Percentiles rank a stretch among this genome's conserved stretches.
phyloP scores from a whole-genome alignment of 345 rosid genomes.

The Garcia nutans region DNA sequence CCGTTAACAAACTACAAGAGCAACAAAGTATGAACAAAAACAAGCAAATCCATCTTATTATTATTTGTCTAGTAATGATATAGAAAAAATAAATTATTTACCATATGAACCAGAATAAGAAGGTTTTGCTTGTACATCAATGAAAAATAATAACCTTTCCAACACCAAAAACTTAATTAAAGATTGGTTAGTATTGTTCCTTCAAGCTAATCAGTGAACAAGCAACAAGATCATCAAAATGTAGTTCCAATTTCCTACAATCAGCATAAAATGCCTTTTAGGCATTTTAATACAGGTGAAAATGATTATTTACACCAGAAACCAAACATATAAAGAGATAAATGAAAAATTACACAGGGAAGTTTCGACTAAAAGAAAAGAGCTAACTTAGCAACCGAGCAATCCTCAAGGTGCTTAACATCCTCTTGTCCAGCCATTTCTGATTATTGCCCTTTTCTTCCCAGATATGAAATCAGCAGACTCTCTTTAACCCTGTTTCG shows the following conservation, averaged over 20 bases:
- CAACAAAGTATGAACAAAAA: neutral
- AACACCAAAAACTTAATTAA: neutral
- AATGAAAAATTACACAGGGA: neutral
- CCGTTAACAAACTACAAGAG: neutral
- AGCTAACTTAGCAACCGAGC: constrained; percentile 29
- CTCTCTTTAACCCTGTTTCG: neutral
- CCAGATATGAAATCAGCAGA: neutral
- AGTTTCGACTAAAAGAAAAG: neutral
- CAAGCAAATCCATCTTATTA: neutral
- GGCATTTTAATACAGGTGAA: neutral
- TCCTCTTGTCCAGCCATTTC: constrained; percentile 22
- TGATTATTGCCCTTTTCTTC: neutral
- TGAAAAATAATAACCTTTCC: neutral
- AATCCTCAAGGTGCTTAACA: constrained; percentile 29
- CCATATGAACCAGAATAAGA: neutral
- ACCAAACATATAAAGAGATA: neutral
- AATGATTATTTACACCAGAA: neutral
- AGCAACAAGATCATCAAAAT: neutral
- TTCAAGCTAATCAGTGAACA: too few relatives aligned
- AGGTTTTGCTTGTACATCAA: neutral
- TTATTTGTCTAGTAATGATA: neutral
- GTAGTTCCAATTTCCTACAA: neutral
- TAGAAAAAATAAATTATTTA: neutral
- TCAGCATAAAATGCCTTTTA: neutral
- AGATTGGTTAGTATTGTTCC: too few relatives aligned